Conservation (phyloP, 371 early-diverging fungal species). For the Mucor racemosus region DNA sequence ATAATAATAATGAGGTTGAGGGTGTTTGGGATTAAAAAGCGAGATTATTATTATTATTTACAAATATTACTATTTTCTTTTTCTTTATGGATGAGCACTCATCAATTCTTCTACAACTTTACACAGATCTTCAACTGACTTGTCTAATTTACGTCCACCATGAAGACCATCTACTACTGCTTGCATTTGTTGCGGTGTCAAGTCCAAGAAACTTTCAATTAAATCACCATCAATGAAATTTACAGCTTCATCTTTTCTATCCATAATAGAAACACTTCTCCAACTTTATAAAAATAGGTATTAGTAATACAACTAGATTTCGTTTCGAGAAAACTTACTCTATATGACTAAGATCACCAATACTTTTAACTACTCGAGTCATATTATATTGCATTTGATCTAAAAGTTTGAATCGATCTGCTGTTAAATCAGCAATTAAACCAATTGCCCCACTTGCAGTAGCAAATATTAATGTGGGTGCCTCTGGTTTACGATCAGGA, state of each 20-base stretch:
- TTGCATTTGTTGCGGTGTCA: conserved; percentile 68
- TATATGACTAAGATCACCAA: conserved; percentile 69
- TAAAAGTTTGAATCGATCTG: conserved; percentile 66
- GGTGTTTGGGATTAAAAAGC: too few relatives aligned
- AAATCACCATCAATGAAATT: conserved; percentile 93
- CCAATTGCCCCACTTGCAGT: conserved; percentile 86
- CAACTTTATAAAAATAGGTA: conserved; percentile 50
- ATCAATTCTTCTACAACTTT: conserved; percentile 57
- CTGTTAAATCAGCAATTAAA: conserved; percentile 72
- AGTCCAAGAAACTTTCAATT: conserved; percentile 83
- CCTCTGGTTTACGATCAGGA: conserved; percentile 54
- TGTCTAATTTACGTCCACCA: conserved; percentile 50
- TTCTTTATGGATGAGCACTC: conserved; percentile 48
- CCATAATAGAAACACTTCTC: conserved; percentile 68
- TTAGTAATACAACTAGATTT: neutral
- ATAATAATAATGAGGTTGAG: too few relatives aligned
- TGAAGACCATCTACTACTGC: conserved; percentile 61
- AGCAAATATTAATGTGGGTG: conserved; percentile 70
- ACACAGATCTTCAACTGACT: conserved; percentile 51
- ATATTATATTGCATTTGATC: conserved; percentile 77
- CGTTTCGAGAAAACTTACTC: conserved; percentile 51
- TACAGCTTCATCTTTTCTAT: conserved; percentile 54
- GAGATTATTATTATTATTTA: neutral
- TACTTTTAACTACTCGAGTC: conserved; percentile 60
- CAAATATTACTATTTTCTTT: conserved; percentile 1